Evolutionary conservation across 2,329 filamentous ascomycete genomes (phyloP), one percentile per base, ranked within the genome.

Genomic region (Claviceps quebecensis): DNA sequence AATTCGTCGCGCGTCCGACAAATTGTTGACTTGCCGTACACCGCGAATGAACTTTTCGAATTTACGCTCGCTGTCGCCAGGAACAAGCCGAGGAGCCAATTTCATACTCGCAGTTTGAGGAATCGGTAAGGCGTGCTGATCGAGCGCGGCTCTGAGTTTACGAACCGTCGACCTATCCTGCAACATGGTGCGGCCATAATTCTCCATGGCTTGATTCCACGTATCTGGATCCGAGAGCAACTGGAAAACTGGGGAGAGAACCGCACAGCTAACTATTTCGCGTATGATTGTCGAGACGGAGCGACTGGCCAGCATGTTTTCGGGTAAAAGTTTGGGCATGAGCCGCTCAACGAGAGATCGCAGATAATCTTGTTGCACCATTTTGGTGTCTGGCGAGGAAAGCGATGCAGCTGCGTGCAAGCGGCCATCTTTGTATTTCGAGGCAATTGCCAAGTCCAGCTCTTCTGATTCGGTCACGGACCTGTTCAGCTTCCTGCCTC

Each of bases 191-290:
- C 87, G 83, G 17, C 89, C 86, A 67, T 84, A 88, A 52, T 84
- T 90, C 67, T 97, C 91, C 76, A 97, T 88, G 54, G 95, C 68
- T 65, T 96, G 90, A 61, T 98, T 97, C 91, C 91, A 98, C 8
- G 86, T 95, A 69, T 98, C 94, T 1, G 94, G 90, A 59, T 98
- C 91, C 5, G 87, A 80, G 17, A 98, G 72, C 55, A 89, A 72
- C 59, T 84, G 81, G 63, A 96, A 75, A 22, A 94, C 71, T 0
- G 93, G 93, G 43, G 81, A 83, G 39, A 98, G 72, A 40, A 98
- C 83, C n/a, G 88, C 87, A 66, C 93, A 96, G 22, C 88, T 77
- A n/a, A 96, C 80, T 54, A 98, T 84, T 69, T 98, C 94, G 59
- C 86, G 83, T 54, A 96, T 77, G 50, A 98, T 72, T 38, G 84